Evolutionary conservation across 2,329 filamentous ascomycete genomes (phyloP), one percentile per base, ranked within the genome.

Genomic region (Zalaria sp.): DNA sequence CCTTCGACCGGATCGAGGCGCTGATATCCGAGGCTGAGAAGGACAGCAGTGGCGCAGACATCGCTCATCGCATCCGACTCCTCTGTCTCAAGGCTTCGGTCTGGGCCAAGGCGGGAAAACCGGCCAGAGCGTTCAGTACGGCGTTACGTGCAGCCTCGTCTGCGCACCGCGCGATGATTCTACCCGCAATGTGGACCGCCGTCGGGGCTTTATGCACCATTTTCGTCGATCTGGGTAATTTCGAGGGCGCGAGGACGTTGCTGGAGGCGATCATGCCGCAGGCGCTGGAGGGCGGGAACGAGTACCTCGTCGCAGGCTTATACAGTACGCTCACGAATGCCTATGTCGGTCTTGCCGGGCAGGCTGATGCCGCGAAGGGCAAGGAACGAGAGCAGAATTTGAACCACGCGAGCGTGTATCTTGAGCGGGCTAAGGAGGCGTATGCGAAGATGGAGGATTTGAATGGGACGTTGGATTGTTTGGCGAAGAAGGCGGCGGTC

Each of bases 301-400:
- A 70, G 1, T 67, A 67, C 37, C 65, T 85, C 9, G 69, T 72
- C 0, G 86, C 79, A 0, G 69, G 67, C 25, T 69, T 86, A 11
- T 89, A 88, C 57, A 73, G 74, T 1, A 60, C 76, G 25, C 71
- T 93, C 3, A 83, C 76, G 0, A 86, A 94, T 56, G 80, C 83
- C 0, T 75, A 80, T 51, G 82, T 93, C 67, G 87, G 87, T 0
- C 62, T 83, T 46, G 85, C 84, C 0, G 81, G 84, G 31, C 54
- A 65, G 51, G 46, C 46, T 61, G 57, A 53, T 66, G 49, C 52
- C 45, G 45, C 45, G 35, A 53, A 47, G 39, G 51, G 29, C 27
- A 45, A 36, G 41, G 56, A 59, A 43, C 49, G 48, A 34, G 45
- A 44, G 4, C 40, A 43, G n/a, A 43, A 46, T 5, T 47, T 60